These are phyloP conservation scores for Clonostachys sp. DNA, from an alignment of 2,329 filamentous ascomycete species.

Conservation along the genomic window DNA sequence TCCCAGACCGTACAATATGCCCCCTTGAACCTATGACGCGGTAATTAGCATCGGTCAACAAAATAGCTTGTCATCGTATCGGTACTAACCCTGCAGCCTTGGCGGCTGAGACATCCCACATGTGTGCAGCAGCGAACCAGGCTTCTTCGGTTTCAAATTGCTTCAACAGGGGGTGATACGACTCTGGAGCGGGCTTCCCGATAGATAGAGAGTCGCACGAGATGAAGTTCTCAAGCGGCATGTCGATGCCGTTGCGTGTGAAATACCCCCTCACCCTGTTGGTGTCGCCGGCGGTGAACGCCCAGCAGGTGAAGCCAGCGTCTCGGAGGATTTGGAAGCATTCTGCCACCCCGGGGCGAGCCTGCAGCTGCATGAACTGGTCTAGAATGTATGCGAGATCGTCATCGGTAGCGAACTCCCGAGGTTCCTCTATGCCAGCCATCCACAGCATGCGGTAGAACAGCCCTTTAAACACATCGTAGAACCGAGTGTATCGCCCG, in stretches of 20 bases:
- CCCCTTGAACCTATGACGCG: conserved; percentile 31
- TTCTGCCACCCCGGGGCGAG: conserved; percentile 31
- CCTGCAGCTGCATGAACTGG: conserved; percentile 26
- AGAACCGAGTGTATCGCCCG: conserved; percentile 34
- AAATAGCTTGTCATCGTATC: background rate
- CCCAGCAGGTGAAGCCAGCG: conserved; percentile 47
- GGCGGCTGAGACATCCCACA: conserved; percentile 54
- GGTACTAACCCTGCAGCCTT: conserved; percentile 31
- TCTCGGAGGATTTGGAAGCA: conserved; percentile 34
- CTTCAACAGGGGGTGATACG: conserved; percentile 37
- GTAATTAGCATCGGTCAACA: background rate
- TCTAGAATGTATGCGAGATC: conserved; percentile 31
- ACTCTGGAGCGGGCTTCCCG: conserved; percentile 43
- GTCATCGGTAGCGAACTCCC: conserved; percentile 31
- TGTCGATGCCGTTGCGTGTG: conserved; percentile 34
- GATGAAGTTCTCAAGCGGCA: conserved; percentile 44
- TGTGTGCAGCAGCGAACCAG: conserved; percentile 56
- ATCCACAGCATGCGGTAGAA: conserved; percentile 44
- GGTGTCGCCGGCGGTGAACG: conserved; percentile 45
- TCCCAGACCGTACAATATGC: conserved; percentile 50
- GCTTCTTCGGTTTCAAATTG: conserved; percentile 30
- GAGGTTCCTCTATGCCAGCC: conserved; percentile 34
- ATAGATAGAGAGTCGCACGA: conserved; percentile 42
- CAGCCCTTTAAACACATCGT: conserved; percentile 31
- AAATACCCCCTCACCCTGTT: conserved; percentile 48